Evolutionary conservation across 306 rosid species (phyloP).

Genomic region (Medicago truncatula): MtrunA17r5.0-ANR NC_053049.1:13177501-13178000

Average conservation of each 20-base stretch:
- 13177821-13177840: constrained; percentile 24
- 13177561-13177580: neutral
- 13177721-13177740: constrained; percentile 79
- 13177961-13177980: too few species aligned
- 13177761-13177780: constrained; percentile 79
- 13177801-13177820: constrained; percentile 30
- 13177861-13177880: constrained; percentile 26
- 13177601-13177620: neutral
- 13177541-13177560: constrained; percentile 4
- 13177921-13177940: neutral
- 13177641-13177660: constrained; percentile 6
- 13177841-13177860: constrained; percentile 28
- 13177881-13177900: constrained; percentile 19
- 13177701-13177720: constrained; percentile 76
- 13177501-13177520: constrained; percentile 2
- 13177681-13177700: constrained; percentile 64
- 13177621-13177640: constrained; percentile 15
- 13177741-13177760: constrained; percentile 85
- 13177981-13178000: too few species aligned
- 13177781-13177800: constrained; percentile 72
- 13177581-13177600: constrained; percentile 22
- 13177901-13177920: neutral
- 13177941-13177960: too few species aligned
- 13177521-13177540: neutral
- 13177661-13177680: constrained; percentile 17